Conservation (phyloP, 441 rosid genomes). For the Biscutella laevigata region DNA sequence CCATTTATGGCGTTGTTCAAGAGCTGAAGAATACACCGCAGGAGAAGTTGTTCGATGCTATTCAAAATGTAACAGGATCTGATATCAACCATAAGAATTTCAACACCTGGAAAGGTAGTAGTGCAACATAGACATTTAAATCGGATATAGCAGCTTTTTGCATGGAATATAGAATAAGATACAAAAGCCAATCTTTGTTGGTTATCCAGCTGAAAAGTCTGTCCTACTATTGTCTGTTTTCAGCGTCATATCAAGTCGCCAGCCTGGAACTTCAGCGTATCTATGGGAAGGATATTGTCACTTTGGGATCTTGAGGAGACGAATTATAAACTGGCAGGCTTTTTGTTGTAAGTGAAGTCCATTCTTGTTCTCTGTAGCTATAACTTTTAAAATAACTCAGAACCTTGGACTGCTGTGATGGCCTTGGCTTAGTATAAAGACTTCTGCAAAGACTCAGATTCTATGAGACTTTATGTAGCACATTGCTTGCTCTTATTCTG, state of each 20-base stretch:
- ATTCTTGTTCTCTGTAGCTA: constrained; percentile 7
- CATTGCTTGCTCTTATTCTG: constrained; percentile 16
- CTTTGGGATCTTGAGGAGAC: constrained; percentile 24
- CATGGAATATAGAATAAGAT: constrained; percentile 17
- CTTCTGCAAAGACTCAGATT: background rate
- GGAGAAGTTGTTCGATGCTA: constrained; percentile 44
- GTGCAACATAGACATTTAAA: background rate
- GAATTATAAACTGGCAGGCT: constrained; percentile 8
- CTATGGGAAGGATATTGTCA: constrained; percentile 50
- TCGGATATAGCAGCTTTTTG: background rate
- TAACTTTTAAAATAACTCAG: background rate
- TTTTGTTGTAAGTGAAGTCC: constrained; percentile 4
- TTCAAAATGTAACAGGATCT: constrained; percentile 54
- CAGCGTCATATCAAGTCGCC: constrained; percentile 62
- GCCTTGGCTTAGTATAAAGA: background rate
- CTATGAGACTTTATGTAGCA: background rate
- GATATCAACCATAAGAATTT: constrained; percentile 57
- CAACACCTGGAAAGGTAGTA: constrained; percentile 52
- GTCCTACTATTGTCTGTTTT: constrained; percentile 14
- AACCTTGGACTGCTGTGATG: constrained; percentile 9
- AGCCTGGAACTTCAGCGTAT: constrained; percentile 58
- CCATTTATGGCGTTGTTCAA: constrained; percentile 60
- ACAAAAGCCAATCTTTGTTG: constrained; percentile 5
- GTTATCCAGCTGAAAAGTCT: too few relatives aligned
- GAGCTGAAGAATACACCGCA: constrained; percentile 63